Base-by-base conservation (phyloP, 1,139 yeast species). In the Casaregolazyma lundiana region DNA sequence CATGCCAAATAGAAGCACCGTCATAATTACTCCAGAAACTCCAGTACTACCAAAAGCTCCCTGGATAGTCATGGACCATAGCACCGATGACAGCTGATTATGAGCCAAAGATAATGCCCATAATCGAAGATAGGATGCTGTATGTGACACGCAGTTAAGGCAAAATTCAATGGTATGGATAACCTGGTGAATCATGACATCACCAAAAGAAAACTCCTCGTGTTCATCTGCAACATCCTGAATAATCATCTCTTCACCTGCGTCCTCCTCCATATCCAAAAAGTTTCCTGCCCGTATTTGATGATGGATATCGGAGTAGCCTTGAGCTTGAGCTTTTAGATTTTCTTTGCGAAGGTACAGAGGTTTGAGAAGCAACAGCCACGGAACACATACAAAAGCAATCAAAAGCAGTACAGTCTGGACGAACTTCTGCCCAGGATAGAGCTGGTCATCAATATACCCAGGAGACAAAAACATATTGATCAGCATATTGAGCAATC, bases 21-120 rank as follows among this genome's bases (percentile, higher is more conserved):
- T 80, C 75, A 78, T 77, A 21, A 83, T 52, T 3, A 86, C 80
- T 11, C 97, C 97, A 20, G 65, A 55, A 2, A 73, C 60, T 0
- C 97, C 97, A 6, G 81, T 73, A 37, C 75, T 68, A 2, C 84
- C 84, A 69, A 92, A 90, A 0, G 96, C 86, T 57, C 84, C 83
- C 53, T 78, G 77, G 45, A 92, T 78, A 0, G 98, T 92, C 99
- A 92, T 92, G 35, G 85, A 75, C 98, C 98, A 94, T 59, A 94
- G 71, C 24, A 94, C 99, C 18, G 90, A 75, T 1, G 97, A 89
- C 56, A 94, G 77, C 71, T 94, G 98, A 19, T 96, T 95, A 65
- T 94, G 99, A 0, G 99, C 99, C 53, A 94, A 77, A 1, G 97
- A 90, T 53, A 94, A 76, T 0, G 99, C 99, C 98, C 98, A 94